A percentile compares a stretch with the other conserved stretches of the same genome.
Evolutionary conservation across 1,284 basidiomycete species (phyloP).

Genomic region (Cystobasidiaceae sp.): DNA sequence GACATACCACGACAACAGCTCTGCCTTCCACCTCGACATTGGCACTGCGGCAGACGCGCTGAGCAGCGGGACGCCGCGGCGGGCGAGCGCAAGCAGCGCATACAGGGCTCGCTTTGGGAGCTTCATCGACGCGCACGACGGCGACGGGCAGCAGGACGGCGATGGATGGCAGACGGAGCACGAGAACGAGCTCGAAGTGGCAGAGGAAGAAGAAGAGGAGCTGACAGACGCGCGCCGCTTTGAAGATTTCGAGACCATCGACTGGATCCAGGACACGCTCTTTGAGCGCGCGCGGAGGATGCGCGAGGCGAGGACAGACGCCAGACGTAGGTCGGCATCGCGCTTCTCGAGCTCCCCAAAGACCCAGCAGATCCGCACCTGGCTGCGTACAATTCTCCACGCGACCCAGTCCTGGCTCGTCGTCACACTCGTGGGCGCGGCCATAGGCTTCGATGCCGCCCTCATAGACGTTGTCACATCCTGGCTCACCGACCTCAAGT

Average conservation of each 20-base stretch:
- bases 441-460: conserved; percentile 89
- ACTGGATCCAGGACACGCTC: conserved; percentile 93
- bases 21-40: conserved; percentile 9
- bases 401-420: conserved; percentile 66
- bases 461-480: conserved; percentile 93
- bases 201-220: no score
- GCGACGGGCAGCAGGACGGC: background rate
- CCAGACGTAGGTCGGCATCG: conserved; percentile 40
- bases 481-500: conserved; percentile 96
- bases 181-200: background rate
- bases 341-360: conserved; percentile 40
- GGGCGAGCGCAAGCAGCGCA: background rate
- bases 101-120: background rate
- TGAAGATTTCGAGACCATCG: conserved; percentile 45
- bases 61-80: background rate
- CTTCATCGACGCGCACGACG: background rate
- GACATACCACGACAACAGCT: background rate
- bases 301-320: conserved; percentile 55
- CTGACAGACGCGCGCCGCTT: conserved; percentile 29
- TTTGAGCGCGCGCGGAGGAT: conserved; percentile 73
- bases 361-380: conserved; percentile 40
- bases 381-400: conserved; percentile 45
- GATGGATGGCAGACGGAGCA: no score
- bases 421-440: conserved; percentile 73
- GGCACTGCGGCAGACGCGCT: conserved; percentile 12